Conservation (phyloP, 2,329 filamentous ascomycete species). For the Gliomastix tumulicola region DNA sequence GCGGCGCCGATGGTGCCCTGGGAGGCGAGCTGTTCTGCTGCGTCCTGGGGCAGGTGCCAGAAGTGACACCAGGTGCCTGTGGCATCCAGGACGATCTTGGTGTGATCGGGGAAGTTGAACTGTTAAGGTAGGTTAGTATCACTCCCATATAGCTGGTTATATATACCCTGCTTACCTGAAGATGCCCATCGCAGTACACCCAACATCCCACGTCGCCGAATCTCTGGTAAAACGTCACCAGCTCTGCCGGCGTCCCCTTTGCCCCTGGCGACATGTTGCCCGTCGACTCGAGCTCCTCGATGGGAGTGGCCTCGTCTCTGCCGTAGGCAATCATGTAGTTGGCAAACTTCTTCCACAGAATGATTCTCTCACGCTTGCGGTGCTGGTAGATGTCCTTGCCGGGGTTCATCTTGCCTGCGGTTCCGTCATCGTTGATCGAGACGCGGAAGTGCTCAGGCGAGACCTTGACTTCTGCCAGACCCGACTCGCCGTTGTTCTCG, state of each 20-base stretch:
- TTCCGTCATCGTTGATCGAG: constrained; percentile 46
- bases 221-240: constrained; percentile 76
- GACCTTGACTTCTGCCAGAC: constrained; percentile 57
- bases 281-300: constrained; percentile 35
- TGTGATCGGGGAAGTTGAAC: constrained; percentile 87
- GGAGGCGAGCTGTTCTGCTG: constrained; percentile 55
- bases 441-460: constrained; percentile 56
- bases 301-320: constrained; percentile 54
- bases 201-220: constrained; percentile 76
- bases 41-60: constrained; percentile 67
- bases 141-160: neutral
- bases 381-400: constrained; percentile 61
- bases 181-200: constrained; percentile 73
- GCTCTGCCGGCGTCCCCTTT: constrained; percentile 35
- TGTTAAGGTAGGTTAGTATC: too few species aligned
- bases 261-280: constrained; percentile 29
- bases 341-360: constrained; percentile 67
- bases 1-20: constrained; percentile 63
- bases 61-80: constrained; percentile 73
- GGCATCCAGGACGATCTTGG: constrained; percentile 72
- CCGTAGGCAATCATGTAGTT: constrained; percentile 71
- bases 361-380: constrained; percentile 57
- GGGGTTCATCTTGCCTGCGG: constrained; percentile 52
- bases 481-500: constrained; percentile 60
- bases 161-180: constrained; percentile 47